Base-by-base conservation (phyloP, 2,329 filamentous ascomycete species). In the Alternaria sp. region DNA sequence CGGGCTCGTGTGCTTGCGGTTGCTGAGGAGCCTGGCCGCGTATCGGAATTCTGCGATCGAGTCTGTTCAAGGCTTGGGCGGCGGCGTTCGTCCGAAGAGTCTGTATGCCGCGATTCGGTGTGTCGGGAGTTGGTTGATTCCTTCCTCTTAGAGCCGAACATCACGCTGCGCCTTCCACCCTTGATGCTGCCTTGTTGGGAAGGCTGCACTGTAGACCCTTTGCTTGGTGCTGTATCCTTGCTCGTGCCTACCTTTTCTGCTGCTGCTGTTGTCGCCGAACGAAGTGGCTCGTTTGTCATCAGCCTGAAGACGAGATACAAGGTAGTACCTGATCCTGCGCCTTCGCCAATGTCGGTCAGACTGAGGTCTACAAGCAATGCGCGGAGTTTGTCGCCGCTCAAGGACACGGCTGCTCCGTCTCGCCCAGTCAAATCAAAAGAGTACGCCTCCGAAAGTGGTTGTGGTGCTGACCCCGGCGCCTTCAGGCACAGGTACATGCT, bases 281-380 rank as follows among this genome's bases (percentile, higher is more conserved):
- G 78, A 59, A 65, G 77, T 67, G 80, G 79, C 71, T 88, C 86
- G 49, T 84, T 83, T 3, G 88, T 86, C 49, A 93, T 85, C 7
- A 97, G 87, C 70, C 91, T 93, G 65, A 95, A 90, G 4, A 97
- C 89, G 1, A 99, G 84, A 75, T 91, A 97, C 20, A 98, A 80
- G 52, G 93, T 90, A 4, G 87, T 87, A 48, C 91, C 90, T 8
- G 87, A 85, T 3, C 89, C 81, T n/a, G 84, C 81, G 11, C 82
- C 84, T 67, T 88, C 85, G n/a, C 87, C 87, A 57, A 90, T 83
- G 70, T 97, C 94, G 49, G 89, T 86, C 1, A 91, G 87, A 39
- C 89, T 92, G 18, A 99, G 82, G 71, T 98, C 93, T 3, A 92
- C 89, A 68, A 98, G 97, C 2, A 99, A 84, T 0, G 93, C 96